These are phyloP conservation scores for Malassezia sympodialis DNA, from an alignment of 1,284 basidiomycete genomes.

Conservation along the genomic window DNA sequence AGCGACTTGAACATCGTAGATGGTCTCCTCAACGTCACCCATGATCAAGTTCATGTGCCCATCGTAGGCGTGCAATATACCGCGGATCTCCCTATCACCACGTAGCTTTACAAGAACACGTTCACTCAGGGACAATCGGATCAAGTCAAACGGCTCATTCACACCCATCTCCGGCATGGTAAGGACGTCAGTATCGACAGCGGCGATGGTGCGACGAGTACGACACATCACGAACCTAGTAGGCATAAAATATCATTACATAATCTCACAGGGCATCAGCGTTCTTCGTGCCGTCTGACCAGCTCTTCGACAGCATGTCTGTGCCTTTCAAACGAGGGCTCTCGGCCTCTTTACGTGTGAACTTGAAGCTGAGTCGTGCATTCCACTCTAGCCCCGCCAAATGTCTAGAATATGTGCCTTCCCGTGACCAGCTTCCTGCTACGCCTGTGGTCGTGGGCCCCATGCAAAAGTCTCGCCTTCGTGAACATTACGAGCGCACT, in stretches of 20 bases:
- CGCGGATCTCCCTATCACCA: conserved; percentile 84
- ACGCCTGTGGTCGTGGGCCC: conserved; percentile 48
- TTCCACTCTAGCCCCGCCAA: neutral
- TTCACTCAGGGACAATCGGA: conserved; percentile 87
- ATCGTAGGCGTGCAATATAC: conserved; percentile 89
- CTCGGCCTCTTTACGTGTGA: neutral
- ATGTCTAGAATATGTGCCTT: conserved; percentile 10
- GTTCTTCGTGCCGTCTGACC: neutral
- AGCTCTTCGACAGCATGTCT: neutral
- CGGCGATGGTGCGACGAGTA: neutral
- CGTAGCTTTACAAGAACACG: conserved; percentile 90
- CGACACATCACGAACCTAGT: neutral
- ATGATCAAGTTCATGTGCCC: conserved; percentile 99
- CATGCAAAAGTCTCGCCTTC: conserved; percentile 65
- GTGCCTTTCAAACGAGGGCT: neutral
- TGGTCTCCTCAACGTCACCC: conserved; percentile 82
- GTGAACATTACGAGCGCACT: conserved; percentile 73
- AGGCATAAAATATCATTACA: neutral
- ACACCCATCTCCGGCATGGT: conserved; percentile 47
- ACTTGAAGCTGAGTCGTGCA: neutral
- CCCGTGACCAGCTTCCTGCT: conserved; percentile 28
- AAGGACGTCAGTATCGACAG: neutral
- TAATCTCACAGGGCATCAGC: neutral
- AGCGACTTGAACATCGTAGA: conserved; percentile 44
- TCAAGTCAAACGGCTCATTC: conserved; percentile 95